Base-by-base conservation (phyloP, 2,329 filamentous ascomycete genomes). In the Fusarium duplospermum region DNA sequence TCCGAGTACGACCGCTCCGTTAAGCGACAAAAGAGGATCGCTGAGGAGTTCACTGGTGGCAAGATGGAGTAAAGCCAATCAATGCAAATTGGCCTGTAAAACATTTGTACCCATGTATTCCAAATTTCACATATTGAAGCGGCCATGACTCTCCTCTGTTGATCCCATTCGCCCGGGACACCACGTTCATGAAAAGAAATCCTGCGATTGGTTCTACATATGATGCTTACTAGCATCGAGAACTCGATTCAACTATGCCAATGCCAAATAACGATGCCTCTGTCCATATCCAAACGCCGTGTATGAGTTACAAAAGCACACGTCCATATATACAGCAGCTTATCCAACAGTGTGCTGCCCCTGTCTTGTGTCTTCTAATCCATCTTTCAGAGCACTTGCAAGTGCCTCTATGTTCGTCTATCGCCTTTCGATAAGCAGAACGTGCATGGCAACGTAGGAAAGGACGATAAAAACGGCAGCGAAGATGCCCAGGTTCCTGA, bases 381-480 rank as follows among this genome's bases (percentile, higher is more conserved):
- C 27, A 29, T 54, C 47, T 20, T 52, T 50, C 29, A 40, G 61
- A 29, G 42, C 52, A 54, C 35, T 52, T 29, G 27, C 24, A 47
- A 47, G 52, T 36, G 31, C 56, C 40, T 67, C 58, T 69, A 59
- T 71, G 27, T 60, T 31, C 9, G 40, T 89, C 76, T 82, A 85
- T 74, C 84, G 79, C 87, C 91, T 96, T 88, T 99, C 96, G 24
- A 99, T 91, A 57, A 99, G 90, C 78, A 99, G 84, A 70, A 98
- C 84, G 85, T 99, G 96, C 94, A 99, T 97, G 18, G 96, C 95
- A 33, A 85, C 86, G 82, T 98, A 99, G 8, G 96, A 96, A 75
- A 98, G 86, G 52, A 98, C 84, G 58, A 98, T 91, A 80, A 98
- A 99, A 0, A 90, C 88, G 0, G 89, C 92, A 2, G 93, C 94